These are phyloP conservation scores for Leptodontidium sp. DNA, from an alignment of 2,329 filamentous ascomycete species.

Conservation along the genomic window DNA sequence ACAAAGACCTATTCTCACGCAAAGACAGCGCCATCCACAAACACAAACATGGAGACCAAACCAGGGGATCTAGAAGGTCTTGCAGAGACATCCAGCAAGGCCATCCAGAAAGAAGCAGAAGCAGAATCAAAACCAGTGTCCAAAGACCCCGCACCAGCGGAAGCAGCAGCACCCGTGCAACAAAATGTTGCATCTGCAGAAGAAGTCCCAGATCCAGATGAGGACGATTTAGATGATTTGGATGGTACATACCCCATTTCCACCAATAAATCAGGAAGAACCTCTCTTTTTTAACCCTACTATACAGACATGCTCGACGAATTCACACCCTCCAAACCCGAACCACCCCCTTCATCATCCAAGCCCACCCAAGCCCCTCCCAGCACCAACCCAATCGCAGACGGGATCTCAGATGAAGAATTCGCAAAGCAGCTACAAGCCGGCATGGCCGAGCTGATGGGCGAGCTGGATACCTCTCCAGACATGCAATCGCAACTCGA, in stretches of 20 bases:
- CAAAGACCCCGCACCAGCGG: constrained; percentile 23
- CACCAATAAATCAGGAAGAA: neutral
- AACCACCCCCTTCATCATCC: constrained; percentile 46
- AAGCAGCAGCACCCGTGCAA: constrained; percentile 21
- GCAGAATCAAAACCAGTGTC: constrained; percentile 21
- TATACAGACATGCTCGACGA: constrained; percentile 86
- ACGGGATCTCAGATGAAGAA: constrained; percentile 72
- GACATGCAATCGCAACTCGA: constrained; percentile 84
- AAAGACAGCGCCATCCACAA: constrained; percentile 1
- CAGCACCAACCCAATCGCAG: constrained; percentile 42
- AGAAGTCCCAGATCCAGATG: constrained; percentile 85
- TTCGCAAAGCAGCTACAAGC: constrained; percentile 88
- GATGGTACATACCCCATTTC: constrained; percentile 66
- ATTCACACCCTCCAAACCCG: constrained; percentile 74
- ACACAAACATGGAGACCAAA: constrained; percentile 28
- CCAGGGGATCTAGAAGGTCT: constrained; percentile 19
- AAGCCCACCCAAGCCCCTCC: constrained; percentile 23
- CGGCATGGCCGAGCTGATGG: constrained; percentile 86
- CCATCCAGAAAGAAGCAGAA: constrained; percentile 31
- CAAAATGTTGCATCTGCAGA: constrained; percentile 47
- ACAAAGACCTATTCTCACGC: neutral
- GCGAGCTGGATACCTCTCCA: constrained; percentile 70
- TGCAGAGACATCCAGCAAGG: constrained; percentile 29
- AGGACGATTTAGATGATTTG: constrained; percentile 90
- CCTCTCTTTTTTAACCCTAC: constrained; percentile 16